Evolutionary conservation across 106 monocot genomes (phyloP).

Genomic region (Dioscorea dumetorum): DNA sequence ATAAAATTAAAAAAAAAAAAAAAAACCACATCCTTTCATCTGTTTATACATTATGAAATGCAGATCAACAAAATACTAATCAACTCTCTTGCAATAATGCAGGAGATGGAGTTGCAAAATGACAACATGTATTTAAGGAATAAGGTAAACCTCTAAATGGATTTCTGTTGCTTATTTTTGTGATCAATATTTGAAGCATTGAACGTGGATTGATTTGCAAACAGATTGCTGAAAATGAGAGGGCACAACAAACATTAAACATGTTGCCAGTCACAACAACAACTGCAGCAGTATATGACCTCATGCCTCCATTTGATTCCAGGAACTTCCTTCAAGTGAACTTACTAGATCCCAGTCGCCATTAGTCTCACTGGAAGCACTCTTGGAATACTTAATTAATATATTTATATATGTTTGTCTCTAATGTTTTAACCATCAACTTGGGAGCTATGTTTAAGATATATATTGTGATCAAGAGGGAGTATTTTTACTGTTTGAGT

Average conservation of each 20-base stretch:
- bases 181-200: background rate
- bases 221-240: conserved; percentile 40
- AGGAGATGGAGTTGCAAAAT: conserved; percentile 43
- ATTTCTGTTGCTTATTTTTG: background rate
- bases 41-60: background rate
- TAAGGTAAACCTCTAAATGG: conserved; percentile 16
- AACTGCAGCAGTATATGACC: conserved; percentile 11
- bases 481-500: too few species aligned
- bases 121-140: conserved; percentile 35
- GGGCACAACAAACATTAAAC: conserved; percentile 25
- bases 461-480: too few species aligned
- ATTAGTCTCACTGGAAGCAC: conserved; percentile 40
- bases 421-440: too few species aligned
- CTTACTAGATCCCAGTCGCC: conserved; percentile 20
- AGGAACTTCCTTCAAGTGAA: conserved; percentile 30
- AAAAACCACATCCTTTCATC: background rate
- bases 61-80: background rate
- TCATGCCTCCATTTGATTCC: conserved; percentile 31
- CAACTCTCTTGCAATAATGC: background rate
- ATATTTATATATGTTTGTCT: too few species aligned
- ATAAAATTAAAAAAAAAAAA: too few species aligned
- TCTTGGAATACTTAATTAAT: too few species aligned
- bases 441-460: too few species aligned
- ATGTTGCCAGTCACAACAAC: conserved; percentile 9
- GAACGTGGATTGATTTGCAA: background rate